These are phyloP conservation scores for Iodosphaeria phyllophila DNA, from an alignment of 2,329 filamentous ascomycete species.

Conservation along the genomic window DNA sequence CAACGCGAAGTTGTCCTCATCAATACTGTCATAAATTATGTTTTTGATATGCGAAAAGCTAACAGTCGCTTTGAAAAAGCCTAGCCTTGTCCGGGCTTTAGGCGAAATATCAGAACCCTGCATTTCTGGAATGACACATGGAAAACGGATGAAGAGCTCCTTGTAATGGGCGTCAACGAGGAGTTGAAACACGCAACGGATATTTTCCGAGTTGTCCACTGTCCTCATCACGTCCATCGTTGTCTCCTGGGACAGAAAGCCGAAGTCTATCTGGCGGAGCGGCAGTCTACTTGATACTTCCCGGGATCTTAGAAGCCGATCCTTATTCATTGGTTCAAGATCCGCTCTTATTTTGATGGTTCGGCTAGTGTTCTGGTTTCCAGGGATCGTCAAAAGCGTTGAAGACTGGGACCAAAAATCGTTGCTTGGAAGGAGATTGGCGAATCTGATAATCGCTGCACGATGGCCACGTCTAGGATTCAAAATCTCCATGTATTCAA, in stretches of 20 bases:
- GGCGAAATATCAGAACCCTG: too few species aligned
- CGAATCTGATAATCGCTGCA: slow-evolving; percentile 33
- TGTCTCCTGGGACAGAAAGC: slow-evolving; percentile 31
- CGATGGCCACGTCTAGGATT: slow-evolving; percentile 20
- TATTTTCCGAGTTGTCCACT: slow-evolving; percentile 6
- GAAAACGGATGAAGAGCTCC: slow-evolving; percentile 21
- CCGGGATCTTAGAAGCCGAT: slow-evolving; percentile 1
- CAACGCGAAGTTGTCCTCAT: slow-evolving; percentile 17
- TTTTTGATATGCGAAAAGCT: slow-evolving; percentile 25
- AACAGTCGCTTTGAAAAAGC: slow-evolving; percentile 21
- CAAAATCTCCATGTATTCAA: slow-evolving; percentile 37
- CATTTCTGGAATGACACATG: slow-evolving; percentile 9
- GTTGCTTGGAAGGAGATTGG: too few species aligned
- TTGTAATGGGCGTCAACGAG: slow-evolving; percentile 19
- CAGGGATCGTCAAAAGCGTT: slow-evolving; percentile 33
- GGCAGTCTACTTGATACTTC: slow-evolving; percentile 12
- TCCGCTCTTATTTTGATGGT: slow-evolving; percentile 5
- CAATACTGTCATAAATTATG: slow-evolving; percentile 18
- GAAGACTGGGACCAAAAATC: too few species aligned
- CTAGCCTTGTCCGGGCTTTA: slow-evolving; percentile 5
- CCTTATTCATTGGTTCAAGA: not conserved
- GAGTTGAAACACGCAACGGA: slow-evolving; percentile 12
- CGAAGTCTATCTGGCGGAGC: slow-evolving; percentile 35
- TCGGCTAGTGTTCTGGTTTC: slow-evolving; percentile 10
- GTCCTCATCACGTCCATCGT: slow-evolving; percentile 42